These are phyloP conservation scores for Fusarium siculi DNA, from an alignment of 2,329 filamentous ascomycete species.

Conservation along the genomic window DNA sequence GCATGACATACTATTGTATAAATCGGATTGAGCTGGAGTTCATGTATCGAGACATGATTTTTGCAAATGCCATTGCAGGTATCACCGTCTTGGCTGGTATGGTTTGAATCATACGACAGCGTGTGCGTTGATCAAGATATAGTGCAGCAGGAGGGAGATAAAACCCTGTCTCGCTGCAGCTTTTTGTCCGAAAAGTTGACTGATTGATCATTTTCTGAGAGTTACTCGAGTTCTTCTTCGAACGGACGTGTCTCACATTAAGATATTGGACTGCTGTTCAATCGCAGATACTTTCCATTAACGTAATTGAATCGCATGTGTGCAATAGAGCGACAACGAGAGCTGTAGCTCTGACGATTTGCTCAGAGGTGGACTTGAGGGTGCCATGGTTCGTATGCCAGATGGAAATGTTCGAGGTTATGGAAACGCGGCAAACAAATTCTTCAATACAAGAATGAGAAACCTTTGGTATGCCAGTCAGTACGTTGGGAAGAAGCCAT, in stretches of 20 bases:
- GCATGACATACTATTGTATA: neutral
- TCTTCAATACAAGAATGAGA: neutral
- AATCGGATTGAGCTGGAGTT: neutral
- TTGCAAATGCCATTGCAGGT: neutral
- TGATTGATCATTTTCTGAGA: neutral
- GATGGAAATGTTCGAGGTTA: neutral
- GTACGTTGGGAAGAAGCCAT: neutral
- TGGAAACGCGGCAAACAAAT: neutral
- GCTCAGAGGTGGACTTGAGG: neutral
- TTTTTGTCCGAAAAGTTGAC: neutral
- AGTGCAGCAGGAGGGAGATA: neutral
- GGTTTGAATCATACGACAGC: neutral
- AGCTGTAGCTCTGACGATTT: neutral
- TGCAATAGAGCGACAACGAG: neutral
- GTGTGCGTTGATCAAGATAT: neutral
- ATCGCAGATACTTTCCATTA: neutral
- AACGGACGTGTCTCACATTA: neutral
- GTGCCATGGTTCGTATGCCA: neutral
- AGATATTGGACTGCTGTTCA: neutral
- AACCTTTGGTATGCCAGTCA: neutral
- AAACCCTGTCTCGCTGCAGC: neutral
- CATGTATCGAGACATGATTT: neutral
- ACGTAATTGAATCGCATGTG: neutral
- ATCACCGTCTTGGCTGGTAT: neutral
- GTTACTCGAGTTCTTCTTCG: neutral